Conservation (phyloP, 2,329 filamentous ascomycete species). For the Penicillium sp. region DNA sequence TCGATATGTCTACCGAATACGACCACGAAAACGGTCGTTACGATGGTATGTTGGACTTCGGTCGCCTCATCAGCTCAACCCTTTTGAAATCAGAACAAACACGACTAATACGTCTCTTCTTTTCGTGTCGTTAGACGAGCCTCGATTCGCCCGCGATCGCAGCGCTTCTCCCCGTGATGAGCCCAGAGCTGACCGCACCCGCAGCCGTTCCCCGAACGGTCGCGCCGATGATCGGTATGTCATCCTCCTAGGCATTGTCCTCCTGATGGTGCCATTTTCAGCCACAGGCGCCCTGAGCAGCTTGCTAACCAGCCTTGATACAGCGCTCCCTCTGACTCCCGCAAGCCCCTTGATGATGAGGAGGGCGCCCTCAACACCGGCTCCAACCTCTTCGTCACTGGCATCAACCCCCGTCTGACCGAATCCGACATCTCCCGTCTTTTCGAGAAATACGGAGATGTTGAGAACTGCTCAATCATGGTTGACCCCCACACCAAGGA, state of each 20-base stretch:
- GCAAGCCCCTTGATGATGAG: conserved; percentile 61
- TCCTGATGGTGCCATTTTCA: not conserved
- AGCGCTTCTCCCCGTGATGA: conserved; percentile 69
- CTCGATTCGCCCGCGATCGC: conserved; percentile 69
- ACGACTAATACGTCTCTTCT: conserved; percentile 23
- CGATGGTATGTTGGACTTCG: conserved; percentile 58
- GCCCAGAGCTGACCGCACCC: conserved; percentile 58
- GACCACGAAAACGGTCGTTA: conserved; percentile 69
- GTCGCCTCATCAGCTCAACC: conserved; percentile 17
- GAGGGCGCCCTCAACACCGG: conserved; percentile 87
- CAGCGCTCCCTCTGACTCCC: conserved; percentile 50
- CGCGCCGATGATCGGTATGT: conserved; percentile 59
- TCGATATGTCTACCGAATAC: conserved; percentile 59
- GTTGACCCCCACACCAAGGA: conserved; percentile 97
- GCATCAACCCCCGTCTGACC: conserved; percentile 89
- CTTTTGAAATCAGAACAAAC: conserved; percentile 15
- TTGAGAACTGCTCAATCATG: conserved; percentile 99
- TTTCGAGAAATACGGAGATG: conserved; percentile 98
- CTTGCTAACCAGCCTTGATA: conserved; percentile 21
- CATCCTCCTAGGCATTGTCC: not conserved
- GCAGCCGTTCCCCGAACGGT: conserved; percentile 68
- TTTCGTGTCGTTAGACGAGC: conserved; percentile 54
- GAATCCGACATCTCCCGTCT: conserved; percentile 92
- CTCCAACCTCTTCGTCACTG: conserved; percentile 98
- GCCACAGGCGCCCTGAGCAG: not conserved